Percentiles rank a stretch among this genome's conserved stretches.
Conservation (phyloP, 495 filamentous ascomycete genomes). For the Ascodesmis nigricans region DNA sequence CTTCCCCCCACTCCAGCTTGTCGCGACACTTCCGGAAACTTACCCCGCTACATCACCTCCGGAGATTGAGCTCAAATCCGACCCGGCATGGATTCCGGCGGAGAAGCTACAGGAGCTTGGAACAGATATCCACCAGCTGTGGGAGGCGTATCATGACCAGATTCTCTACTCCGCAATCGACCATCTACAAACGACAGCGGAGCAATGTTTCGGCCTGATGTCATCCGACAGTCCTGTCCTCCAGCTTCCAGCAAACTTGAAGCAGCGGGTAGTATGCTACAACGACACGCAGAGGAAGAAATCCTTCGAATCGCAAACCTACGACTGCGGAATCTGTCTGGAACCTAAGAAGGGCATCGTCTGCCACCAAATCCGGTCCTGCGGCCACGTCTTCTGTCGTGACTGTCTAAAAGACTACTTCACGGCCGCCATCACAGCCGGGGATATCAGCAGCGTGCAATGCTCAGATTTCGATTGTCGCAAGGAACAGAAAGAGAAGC, state of each 20-base stretch:
- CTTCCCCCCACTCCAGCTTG: constrained; percentile 50
- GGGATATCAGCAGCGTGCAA: constrained; percentile 33
- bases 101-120: constrained; percentile 35
- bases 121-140: constrained; percentile 38
- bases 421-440: constrained; percentile 64
- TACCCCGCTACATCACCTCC: constrained; percentile 57
- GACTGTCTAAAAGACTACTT: constrained; percentile 74
- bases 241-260: constrained; percentile 35
- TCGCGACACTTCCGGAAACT: constrained; percentile 44
- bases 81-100: constrained; percentile 48
- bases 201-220: constrained; percentile 51
- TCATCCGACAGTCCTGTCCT: constrained; percentile 28
- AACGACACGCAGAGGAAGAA: constrained; percentile 43
- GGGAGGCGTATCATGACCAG: constrained; percentile 59
- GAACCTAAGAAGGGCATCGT: constrained; percentile 75
- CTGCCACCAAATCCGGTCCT: constrained; percentile 58
- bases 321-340: constrained; percentile 74
- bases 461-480: too few species aligned
- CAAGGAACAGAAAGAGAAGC: constrained; percentile 13
- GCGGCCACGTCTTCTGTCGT: constrained; percentile 78
- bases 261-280: constrained; percentile 58
- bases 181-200: constrained; percentile 56
- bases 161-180: constrained; percentile 76
- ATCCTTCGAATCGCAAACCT: constrained; percentile 58
- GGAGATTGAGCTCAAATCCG: constrained; percentile 37